These are phyloP conservation scores for Talaromyces sp. DNA, from an alignment of 2,329 filamentous ascomycete genomes.

Conservation along the genomic window DNA sequence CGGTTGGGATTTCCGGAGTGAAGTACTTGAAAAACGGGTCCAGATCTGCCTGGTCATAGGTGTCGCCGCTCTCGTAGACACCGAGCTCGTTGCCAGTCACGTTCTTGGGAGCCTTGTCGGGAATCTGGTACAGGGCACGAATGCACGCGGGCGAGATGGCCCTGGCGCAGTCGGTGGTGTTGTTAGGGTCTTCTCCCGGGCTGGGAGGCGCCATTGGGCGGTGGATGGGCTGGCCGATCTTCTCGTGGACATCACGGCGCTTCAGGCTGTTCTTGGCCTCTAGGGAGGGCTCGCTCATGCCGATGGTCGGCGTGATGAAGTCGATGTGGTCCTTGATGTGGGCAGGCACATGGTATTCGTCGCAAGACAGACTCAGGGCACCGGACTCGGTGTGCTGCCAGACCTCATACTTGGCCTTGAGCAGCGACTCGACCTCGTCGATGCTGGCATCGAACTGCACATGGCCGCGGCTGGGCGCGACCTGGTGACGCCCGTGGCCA, in stretches of 20 bases:
- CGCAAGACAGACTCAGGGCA: constrained; percentile 1
- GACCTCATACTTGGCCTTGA: constrained; percentile 4
- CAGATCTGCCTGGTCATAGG: constrained; percentile 1
- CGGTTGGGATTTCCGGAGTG: background rate
- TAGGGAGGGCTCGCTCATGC: background rate
- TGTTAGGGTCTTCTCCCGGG: background rate
- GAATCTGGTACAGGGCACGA: constrained; percentile 3
- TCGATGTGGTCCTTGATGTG: constrained; percentile 2
- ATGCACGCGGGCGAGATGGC: constrained; percentile 3
- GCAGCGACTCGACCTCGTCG: constrained; percentile 5
- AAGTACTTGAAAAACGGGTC: background rate
- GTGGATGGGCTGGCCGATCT: background rate
- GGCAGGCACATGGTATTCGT: constrained; percentile 4
- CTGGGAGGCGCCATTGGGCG: background rate
- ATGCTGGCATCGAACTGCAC: constrained; percentile 7
- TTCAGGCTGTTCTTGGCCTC: background rate
- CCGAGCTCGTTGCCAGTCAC: constrained; percentile 2
- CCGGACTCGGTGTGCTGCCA: constrained; percentile 1
- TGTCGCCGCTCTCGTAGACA: background rate
- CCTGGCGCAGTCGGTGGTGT: background rate
- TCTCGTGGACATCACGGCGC: background rate
- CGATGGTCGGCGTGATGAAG: constrained; percentile 4
- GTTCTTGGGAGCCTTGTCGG: background rate
- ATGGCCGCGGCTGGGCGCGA: background rate
- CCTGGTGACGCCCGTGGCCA: background rate